Conservation (phyloP, 768 basidiomycete genomes). For the Hygrophorus pudorinus region DNA sequence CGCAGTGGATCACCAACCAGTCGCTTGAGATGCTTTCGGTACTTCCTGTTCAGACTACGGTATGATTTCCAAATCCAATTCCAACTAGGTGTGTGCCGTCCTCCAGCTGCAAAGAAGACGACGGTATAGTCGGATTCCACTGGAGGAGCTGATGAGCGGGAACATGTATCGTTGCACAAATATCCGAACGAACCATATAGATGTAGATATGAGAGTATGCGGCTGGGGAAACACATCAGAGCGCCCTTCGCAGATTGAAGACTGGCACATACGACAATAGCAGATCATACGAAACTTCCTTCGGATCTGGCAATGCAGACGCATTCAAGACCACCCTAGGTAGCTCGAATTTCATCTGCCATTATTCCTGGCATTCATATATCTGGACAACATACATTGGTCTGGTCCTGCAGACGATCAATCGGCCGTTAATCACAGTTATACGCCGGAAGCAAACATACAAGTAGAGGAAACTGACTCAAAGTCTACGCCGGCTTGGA, state of each 20-base stretch:
- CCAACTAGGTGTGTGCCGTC: slow-evolving; percentile 66
- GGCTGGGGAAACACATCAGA: slow-evolving; percentile 29
- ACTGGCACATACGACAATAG: slow-evolving; percentile 50
- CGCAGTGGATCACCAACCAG: slow-evolving; percentile 36
- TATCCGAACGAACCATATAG: slow-evolving; percentile 54
- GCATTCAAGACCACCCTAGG: slow-evolving; percentile 75
- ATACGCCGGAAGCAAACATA: slow-evolving; percentile 4
- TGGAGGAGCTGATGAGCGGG: slow-evolving; percentile 17
- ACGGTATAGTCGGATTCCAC: slow-evolving; percentile 87
- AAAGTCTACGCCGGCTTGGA: slow-evolving; percentile 84
- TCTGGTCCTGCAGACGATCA: slow-evolving; percentile 47
- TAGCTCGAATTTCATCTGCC: slow-evolving; percentile 1
- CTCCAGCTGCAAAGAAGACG: slow-evolving; percentile 79
- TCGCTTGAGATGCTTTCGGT: slow-evolving; percentile 81
- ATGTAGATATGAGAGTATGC: slow-evolving; percentile 70
- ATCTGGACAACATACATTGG: slow-evolving; percentile 55
- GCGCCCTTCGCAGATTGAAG: slow-evolving; percentile 6
- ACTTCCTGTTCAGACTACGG: slow-evolving; percentile 69
- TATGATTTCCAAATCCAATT: slow-evolving; percentile 92
- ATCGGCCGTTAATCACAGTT: background rate
- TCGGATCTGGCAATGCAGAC: slow-evolving; percentile 75
- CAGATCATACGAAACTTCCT: slow-evolving; percentile 65
- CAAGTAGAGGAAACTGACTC: slow-evolving; percentile 44
- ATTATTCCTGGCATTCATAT: slow-evolving; percentile 6
- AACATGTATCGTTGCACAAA: background rate